Evolutionary conservation across 106 monocot species (phyloP).

Genomic region (Alisma plantagoaquatica): DNA sequence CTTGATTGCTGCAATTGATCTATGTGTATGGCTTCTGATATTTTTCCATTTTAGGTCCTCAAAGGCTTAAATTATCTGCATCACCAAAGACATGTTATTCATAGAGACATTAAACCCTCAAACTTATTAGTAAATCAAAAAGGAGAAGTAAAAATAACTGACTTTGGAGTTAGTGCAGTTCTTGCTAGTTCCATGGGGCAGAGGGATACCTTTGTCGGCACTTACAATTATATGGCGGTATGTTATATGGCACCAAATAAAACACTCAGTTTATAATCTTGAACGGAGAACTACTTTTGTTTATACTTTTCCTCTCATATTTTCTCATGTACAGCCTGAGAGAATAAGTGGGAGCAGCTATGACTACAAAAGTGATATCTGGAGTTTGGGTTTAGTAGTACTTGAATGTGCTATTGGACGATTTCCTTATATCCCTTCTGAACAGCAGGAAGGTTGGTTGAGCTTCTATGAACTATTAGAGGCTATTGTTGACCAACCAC

Average conservation of each 20-base stretch:
- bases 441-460: constrained; percentile 37
- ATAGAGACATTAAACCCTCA: too few species aligned
- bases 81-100: constrained; percentile 76
- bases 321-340: constrained; percentile 61
- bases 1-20: too few species aligned
- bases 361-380: constrained; percentile 84
- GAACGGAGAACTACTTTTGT: not conserved
- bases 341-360: constrained; percentile 78
- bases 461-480: constrained; percentile 87
- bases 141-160: constrained; percentile 74
- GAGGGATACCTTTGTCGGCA: constrained; percentile 86
- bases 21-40: not conserved
- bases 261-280: not conserved
- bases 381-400: constrained; percentile 86
- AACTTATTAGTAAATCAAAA: constrained; percentile 70
- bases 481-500: constrained; percentile 74
- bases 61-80: constrained; percentile 77
- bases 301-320: not conserved
- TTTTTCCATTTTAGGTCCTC: constrained; percentile 44
- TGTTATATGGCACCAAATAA: too few species aligned
- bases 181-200: constrained; percentile 82
- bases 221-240: constrained; percentile 80
- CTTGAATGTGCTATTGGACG: too few species aligned
- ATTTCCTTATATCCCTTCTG: too few species aligned
- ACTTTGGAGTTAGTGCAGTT: too few species aligned